Conservation (phyloP, 352 stramenopile genomes). For the Phytophthora ohioensis region DNA sequence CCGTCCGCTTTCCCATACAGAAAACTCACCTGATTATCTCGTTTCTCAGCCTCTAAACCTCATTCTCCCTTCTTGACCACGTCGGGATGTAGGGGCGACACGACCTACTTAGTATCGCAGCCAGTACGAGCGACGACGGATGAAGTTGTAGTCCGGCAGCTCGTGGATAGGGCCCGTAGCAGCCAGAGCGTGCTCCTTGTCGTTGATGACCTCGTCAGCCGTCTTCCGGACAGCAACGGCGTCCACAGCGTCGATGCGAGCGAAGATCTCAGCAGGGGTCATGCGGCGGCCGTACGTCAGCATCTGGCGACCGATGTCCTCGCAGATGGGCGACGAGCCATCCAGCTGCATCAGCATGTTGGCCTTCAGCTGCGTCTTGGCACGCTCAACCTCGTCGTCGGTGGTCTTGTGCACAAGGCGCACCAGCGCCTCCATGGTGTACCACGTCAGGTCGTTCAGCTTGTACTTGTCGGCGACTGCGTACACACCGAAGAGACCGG, state of each 20-base stretch:
- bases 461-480: slow-evolving; percentile 95
- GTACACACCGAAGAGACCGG: slow-evolving; percentile 99
- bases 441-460: slow-evolving; percentile 95
- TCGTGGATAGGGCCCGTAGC: slow-evolving; percentile 98
- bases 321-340: slow-evolving; percentile 97
- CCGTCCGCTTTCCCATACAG: slow-evolving; percentile 41
- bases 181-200: slow-evolving; percentile 99
- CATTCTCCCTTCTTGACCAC: slow-evolving; percentile 43
- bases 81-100: slow-evolving; percentile 28
- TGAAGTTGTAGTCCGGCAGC: slow-evolving; percentile 99
- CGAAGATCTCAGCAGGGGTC: slow-evolving; percentile 99
- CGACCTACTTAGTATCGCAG: slow-evolving; percentile 85
- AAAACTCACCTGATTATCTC: slow-evolving; percentile 41
- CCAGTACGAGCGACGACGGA: slow-evolving; percentile 99
- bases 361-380: slow-evolving; percentile 99
- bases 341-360: slow-evolving; percentile 99
- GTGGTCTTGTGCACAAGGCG: slow-evolving; percentile 96
- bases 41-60: slow-evolving; percentile 43
- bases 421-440: slow-evolving; percentile 96
- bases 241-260: slow-evolving; percentile 98
- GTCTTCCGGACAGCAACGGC: slow-evolving; percentile 92
- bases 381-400: slow-evolving; percentile 97
- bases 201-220: slow-evolving; percentile 94
- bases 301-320: slow-evolving; percentile 99
- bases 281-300: slow-evolving; percentile 97